phyloP scores from a whole-genome alignment of 169 alveolate genomes.

The Eimeria maxima region DNA sequence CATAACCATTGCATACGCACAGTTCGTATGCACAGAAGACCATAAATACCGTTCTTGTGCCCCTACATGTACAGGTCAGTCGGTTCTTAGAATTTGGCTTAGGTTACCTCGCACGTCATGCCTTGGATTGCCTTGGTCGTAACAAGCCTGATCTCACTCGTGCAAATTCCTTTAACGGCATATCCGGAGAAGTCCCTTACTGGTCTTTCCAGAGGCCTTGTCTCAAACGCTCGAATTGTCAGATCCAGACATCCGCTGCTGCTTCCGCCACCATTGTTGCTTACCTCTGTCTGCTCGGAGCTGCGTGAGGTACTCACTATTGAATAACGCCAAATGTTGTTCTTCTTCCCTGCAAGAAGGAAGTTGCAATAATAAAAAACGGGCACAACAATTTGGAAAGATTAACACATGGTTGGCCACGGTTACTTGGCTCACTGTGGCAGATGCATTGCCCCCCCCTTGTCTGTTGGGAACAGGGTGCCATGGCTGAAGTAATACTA shows the following conservation, averaged over 20 bases:
- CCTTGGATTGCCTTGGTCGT: constrained; percentile 30
- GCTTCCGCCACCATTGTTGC: constrained; percentile 39
- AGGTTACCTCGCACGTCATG: constrained; percentile 4
- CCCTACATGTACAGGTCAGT: background rate
- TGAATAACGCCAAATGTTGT: constrained; percentile 82
- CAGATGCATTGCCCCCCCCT: background rate
- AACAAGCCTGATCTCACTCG: constrained; percentile 14
- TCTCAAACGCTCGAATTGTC: constrained; percentile 47
- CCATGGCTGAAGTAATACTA: background rate
- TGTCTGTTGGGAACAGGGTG: background rate
- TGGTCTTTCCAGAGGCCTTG: constrained; percentile 58
- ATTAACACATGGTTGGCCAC: background rate
- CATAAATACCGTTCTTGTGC: background rate
- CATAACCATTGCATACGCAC: background rate
- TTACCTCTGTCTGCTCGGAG: constrained; percentile 16
- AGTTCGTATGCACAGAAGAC: background rate
- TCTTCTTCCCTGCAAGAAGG: constrained; percentile 64
- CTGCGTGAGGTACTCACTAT: constrained; percentile 56
- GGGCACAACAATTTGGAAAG: background rate
- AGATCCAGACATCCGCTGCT: constrained; percentile 76
- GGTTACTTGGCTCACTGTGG: background rate
- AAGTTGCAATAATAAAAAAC: background rate
- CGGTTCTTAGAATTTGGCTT: background rate
- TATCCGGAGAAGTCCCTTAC: constrained; percentile 28
- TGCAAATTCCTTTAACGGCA: constrained; percentile 21